These are phyloP conservation scores for Plasmodium ovale DNA, from an alignment of 169 alveolate species.

Conservation along the genomic window DNA sequence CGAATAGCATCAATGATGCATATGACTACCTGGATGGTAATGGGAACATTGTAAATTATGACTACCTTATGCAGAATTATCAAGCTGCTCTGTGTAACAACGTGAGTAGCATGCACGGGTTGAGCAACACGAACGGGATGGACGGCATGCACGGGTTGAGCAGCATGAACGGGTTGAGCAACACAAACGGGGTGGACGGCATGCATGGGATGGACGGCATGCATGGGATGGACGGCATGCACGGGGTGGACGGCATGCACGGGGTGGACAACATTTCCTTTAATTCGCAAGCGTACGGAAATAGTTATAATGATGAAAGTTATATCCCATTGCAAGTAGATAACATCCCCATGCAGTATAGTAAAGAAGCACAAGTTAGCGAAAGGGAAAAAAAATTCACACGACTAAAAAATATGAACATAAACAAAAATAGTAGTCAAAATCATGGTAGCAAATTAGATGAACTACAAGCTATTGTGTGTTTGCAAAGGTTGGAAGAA, in stretches of 20 bases:
- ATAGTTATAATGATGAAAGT: slow-evolving; percentile 1
- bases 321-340: slow-evolving; percentile 1
- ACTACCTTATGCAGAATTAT: slow-evolving; percentile 25
- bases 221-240: neutral
- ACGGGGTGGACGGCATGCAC: neutral
- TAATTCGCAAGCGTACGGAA: neutral
- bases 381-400: slow-evolving; percentile 19
- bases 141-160: neutral
- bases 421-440: neutral
- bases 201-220: neutral
- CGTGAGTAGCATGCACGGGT: neutral
- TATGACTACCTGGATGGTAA: slow-evolving; percentile 12
- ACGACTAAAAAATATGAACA: slow-evolving; percentile 9
- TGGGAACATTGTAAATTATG: neutral
- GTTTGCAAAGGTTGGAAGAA: slow-evolving; percentile 81
- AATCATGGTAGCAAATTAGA: slow-evolving; percentile 8
- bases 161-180: slow-evolving; percentile 4
- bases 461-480: slow-evolving; percentile 57
- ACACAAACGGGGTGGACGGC: neutral
- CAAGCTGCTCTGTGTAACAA: slow-evolving; percentile 13
- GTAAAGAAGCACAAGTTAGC: neutral
- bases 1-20: slow-evolving; percentile 11
- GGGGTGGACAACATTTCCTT: slow-evolving; percentile 2
- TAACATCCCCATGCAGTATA: neutral
- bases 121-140: neutral